Conservation (phyloP, 139 green algal species). For the Pleodorina starrii region DNA sequence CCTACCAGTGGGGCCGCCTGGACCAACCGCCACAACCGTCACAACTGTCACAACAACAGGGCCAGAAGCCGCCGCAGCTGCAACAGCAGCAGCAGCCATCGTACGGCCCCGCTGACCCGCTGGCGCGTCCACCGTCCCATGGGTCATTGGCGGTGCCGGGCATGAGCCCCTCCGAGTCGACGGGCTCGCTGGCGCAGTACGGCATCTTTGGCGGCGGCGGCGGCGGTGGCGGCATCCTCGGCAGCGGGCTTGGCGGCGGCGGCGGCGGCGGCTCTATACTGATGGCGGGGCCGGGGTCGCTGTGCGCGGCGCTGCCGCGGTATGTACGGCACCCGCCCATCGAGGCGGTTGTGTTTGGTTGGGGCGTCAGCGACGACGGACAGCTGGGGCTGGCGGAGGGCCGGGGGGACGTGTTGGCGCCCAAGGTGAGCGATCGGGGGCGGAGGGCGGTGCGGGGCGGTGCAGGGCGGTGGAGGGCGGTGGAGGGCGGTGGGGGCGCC, state of each 20-base stretch:
- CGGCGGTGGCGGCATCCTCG: too few species aligned
- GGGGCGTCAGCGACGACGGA: conserved; percentile 88
- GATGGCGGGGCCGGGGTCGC: conserved; percentile 28
- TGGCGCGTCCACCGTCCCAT: neutral
- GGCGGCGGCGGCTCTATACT: neutral
- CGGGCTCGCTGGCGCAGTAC: conserved; percentile 16
- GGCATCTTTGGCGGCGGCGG: neutral
- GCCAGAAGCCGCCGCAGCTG: neutral
- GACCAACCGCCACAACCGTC: neutral
- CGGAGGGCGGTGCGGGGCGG: neutral
- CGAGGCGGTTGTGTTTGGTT: conserved; percentile 90
- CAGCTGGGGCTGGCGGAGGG: conserved; percentile 78
- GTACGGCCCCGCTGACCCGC: neutral
- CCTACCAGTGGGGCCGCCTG: neutral
- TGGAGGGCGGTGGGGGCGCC: neutral
- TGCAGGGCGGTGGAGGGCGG: neutral
- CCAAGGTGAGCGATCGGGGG: conserved; percentile 41
- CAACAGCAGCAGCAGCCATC: neutral
- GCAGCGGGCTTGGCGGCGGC: neutral
- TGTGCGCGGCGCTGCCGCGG: conserved; percentile 38
- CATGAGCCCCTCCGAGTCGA: neutral
- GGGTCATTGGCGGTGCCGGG: neutral
- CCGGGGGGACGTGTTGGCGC: conserved; percentile 7
- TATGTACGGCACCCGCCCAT: conserved; percentile 75
- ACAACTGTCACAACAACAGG: neutral